phyloP scores from a whole-genome alignment of 169 alveolate species.

The Babesia bovis region DNA sequence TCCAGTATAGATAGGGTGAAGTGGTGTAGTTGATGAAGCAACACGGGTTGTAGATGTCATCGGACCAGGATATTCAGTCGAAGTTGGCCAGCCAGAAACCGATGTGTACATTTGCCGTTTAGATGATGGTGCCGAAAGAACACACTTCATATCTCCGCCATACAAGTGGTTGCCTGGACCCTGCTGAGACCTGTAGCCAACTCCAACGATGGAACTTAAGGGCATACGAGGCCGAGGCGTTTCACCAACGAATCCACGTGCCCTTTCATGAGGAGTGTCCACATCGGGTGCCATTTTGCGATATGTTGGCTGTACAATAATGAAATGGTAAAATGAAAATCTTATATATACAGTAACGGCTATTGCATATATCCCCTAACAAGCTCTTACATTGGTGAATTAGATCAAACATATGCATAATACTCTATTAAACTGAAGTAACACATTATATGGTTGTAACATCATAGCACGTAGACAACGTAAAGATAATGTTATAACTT shows the following conservation, averaged over 20 bases:
- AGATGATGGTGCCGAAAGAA: not conserved
- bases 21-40: constrained; percentile 8
- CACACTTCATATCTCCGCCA: not conserved
- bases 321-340: not conserved
- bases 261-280: constrained; percentile 30
- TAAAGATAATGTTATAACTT: too few relatives aligned
- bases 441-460: too few relatives aligned
- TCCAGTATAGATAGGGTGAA: not conserved
- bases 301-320: not conserved
- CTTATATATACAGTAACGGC: not conserved
- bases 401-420: not conserved
- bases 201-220: not conserved
- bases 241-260: constrained; percentile 34
- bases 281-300: constrained; percentile 1
- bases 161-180: not conserved
- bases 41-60: not conserved
- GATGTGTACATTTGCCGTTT: not conserved
- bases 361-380: not conserved
- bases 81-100: constrained; percentile 30
- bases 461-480: too few relatives aligned
- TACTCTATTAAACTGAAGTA: too few relatives aligned
- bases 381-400: not conserved
- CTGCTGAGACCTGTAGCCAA: not conserved
- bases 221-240: constrained; percentile 37
- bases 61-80: not conserved